Conservation (phyloP, 495 filamentous ascomycete genomes). For the Penicillium tannophilum region DNA sequence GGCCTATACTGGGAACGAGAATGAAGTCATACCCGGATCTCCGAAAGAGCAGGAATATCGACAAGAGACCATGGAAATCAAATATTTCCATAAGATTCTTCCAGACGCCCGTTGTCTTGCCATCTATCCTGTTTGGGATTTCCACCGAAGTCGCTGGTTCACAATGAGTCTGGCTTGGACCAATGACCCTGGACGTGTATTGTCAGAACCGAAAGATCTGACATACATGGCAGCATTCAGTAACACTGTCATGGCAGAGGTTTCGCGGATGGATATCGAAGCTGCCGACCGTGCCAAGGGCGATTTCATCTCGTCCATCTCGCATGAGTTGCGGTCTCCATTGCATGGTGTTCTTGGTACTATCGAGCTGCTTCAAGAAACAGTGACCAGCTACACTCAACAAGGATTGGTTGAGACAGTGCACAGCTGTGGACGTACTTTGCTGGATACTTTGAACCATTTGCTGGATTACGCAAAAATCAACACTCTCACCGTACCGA, state of each 20-base stretch:
- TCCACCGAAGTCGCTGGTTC: slow-evolving; percentile 62
- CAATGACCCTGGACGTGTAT: slow-evolving; percentile 28
- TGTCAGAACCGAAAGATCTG: slow-evolving; percentile 51
- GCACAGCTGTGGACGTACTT: slow-evolving; percentile 20
- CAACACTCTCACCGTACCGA: slow-evolving; percentile 38
- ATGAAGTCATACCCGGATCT: slow-evolving; percentile 5
- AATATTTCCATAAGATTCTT: slow-evolving; percentile 28
- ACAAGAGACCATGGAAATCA: slow-evolving; percentile 32
- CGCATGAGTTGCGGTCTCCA: slow-evolving; percentile 72
- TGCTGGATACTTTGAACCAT: slow-evolving; percentile 28
- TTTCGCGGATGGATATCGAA: slow-evolving; percentile 53
- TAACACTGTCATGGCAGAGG: slow-evolving; percentile 67
- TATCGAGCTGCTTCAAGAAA: slow-evolving; percentile 53
- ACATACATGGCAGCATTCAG: slow-evolving; percentile 61
- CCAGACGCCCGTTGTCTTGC: slow-evolving; percentile 30
- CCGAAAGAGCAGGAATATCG: slow-evolving; percentile 16
- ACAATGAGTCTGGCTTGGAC: slow-evolving; percentile 60
- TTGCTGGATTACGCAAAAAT: slow-evolving; percentile 63
- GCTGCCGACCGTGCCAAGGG: slow-evolving; percentile 55
- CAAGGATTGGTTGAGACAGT: slow-evolving; percentile 18
- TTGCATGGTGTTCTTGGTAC: slow-evolving; percentile 68
- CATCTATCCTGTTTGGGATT: slow-evolving; percentile 61
- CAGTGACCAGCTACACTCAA: slow-evolving; percentile 11
- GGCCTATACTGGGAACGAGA: neutral
- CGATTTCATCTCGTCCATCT: slow-evolving; percentile 73